Evolutionary conservation across 176 grass and related monocot species (phyloP).

Genomic region (Metroxylon sagu): DNA sequence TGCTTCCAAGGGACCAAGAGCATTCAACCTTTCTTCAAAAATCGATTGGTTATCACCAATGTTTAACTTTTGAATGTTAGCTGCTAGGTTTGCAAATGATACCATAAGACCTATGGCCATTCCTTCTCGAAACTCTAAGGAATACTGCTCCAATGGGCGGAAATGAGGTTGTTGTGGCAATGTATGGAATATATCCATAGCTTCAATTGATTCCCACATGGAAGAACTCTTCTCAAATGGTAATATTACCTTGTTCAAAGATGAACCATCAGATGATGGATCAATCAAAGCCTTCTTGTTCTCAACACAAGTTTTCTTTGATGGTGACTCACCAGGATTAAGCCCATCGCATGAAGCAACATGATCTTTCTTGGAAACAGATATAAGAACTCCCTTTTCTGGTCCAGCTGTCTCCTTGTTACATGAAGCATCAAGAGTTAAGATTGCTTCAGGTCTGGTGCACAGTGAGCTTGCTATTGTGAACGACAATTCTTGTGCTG

Average conservation of each 20-base stretch:
- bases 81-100: constrained; percentile 32
- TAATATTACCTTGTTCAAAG: constrained; percentile 1
- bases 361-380: not conserved
- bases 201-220: constrained; percentile 43
- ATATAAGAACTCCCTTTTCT: constrained; percentile 9
- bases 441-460: not conserved
- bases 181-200: constrained; percentile 24
- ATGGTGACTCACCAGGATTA: not conserved
- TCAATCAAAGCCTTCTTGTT: constrained; percentile 8
- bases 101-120: constrained; percentile 57
- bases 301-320: constrained; percentile 2
- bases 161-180: constrained; percentile 58
- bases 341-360: constrained; percentile 1
- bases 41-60: constrained; percentile 21
- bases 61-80: constrained; percentile 12
- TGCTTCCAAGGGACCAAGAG: constrained; percentile 26
- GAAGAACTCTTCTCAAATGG: constrained; percentile 35
- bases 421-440: not conserved
- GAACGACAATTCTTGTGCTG: not conserved
- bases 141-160: constrained; percentile 25
- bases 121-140: constrained; percentile 41
- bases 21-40: constrained; percentile 27
- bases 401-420: not conserved
- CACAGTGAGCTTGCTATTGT: not conserved
- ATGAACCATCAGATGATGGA: not conserved